Conservation (phyloP, 1,284 basidiomycete species). For the Pseudozyma pruni region DNA sequence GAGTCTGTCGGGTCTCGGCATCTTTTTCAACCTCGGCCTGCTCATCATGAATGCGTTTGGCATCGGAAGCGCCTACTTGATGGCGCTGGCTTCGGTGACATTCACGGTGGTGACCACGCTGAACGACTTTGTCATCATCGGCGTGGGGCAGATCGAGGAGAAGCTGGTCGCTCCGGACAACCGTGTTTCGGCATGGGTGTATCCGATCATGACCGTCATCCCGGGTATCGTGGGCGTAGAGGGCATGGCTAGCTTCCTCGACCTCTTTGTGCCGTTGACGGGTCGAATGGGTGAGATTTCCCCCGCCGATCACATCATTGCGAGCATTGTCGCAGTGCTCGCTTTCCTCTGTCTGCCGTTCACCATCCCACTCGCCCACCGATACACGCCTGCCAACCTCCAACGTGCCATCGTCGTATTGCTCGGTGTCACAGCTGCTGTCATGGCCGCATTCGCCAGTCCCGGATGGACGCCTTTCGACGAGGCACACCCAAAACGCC, state of each 20-base stretch:
- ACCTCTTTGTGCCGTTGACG: conserved; percentile 92
- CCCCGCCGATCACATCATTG: conserved; percentile 87
- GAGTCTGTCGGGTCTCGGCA: conserved; percentile 43
- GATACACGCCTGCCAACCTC: conserved; percentile 72
- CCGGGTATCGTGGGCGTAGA: conserved; percentile 79
- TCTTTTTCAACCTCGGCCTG: conserved; percentile 55
- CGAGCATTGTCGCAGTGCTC: conserved; percentile 73
- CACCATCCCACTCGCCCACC: conserved; percentile 76
- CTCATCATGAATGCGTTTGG: conserved; percentile 72
- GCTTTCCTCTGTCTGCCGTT: conserved; percentile 74
- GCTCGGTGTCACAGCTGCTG: conserved; percentile 70
- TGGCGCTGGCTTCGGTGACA: conserved; percentile 74
- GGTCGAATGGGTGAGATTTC: conserved; percentile 69
- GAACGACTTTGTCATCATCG: conserved; percentile 63
- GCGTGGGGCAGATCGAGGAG: conserved; percentile 49
- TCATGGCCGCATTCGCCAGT: conserved; percentile 74
- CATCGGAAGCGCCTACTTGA: conserved; percentile 78
- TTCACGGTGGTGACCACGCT: conserved; percentile 65
- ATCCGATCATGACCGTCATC: conserved; percentile 66
- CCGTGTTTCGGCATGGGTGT: conserved; percentile 56
- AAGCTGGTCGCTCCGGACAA: conserved; percentile 51
- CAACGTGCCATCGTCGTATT: conserved; percentile 71
- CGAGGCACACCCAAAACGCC: conserved; percentile 83
- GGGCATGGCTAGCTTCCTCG: conserved; percentile 76
- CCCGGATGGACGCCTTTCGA: conserved; percentile 77